A percentile compares a stretch with the other conserved stretches of the same genome.
Conservation (phyloP, 352 stramenopile genomes). For the Phytophthora citrophthora region DNA sequence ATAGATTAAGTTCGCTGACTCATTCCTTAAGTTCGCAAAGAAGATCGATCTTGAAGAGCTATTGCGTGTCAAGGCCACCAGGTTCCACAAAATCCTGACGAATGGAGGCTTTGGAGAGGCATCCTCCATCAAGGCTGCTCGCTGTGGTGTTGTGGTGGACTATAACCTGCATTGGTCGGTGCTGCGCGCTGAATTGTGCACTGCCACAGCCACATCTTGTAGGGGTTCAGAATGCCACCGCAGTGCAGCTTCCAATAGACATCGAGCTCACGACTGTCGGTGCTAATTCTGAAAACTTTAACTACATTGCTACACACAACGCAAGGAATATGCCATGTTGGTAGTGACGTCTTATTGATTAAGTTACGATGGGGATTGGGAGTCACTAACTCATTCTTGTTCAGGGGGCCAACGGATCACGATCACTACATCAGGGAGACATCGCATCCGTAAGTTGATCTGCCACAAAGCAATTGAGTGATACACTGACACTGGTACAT, state of each 20-base stretch:
- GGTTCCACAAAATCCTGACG: not conserved
- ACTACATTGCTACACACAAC: conserved; percentile 28
- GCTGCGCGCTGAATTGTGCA: conserved; percentile 27
- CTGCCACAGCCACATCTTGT: conserved; percentile 34
- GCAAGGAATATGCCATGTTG: conserved; percentile 26
- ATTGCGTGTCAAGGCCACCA: conserved; percentile 11
- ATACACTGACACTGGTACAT: not conserved
- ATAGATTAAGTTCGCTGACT: not conserved
- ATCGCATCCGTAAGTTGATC: conserved; percentile 36
- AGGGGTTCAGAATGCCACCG: conserved; percentile 37
- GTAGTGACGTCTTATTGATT: conserved; percentile 5
- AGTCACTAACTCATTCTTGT: conserved; percentile 1
- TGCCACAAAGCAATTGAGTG: not conserved
- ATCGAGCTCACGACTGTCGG: conserved; percentile 21
- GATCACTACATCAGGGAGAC: conserved; percentile 26
- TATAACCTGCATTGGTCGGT: not conserved
- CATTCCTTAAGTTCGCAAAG: not conserved
- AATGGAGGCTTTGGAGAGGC: conserved; percentile 10
- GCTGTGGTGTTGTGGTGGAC: conserved; percentile 2
- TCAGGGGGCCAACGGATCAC: conserved; percentile 29
- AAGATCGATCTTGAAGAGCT: conserved; percentile 11
- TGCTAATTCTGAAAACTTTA: conserved; percentile 1
- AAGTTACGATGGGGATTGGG: not conserved
- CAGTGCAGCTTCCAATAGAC: conserved; percentile 23
- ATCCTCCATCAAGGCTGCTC: not conserved